Conservation (phyloP, 495 filamentous ascomycete species). For the Articulospora tetracladia region DNA sequence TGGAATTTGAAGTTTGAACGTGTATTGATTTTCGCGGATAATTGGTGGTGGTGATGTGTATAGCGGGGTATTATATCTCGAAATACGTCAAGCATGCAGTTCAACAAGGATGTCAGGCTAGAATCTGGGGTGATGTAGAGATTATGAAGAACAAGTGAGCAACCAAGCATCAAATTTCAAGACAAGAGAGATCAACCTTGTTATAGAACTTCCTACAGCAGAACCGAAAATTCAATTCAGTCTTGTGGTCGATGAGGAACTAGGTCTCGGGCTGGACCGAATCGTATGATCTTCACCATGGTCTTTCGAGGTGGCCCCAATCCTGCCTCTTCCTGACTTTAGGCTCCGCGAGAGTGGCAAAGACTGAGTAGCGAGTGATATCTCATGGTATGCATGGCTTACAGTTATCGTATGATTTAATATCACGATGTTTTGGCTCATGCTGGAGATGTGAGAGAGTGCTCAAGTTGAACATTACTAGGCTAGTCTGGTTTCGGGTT, state of each 20-base stretch:
- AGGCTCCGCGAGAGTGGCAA: constrained; percentile 1
- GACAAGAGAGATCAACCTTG: background rate
- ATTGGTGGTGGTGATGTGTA: background rate
- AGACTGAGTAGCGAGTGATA: too few relatives aligned
- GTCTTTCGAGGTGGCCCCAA: background rate
- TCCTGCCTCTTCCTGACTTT: background rate
- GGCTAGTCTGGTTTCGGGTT: too few relatives aligned
- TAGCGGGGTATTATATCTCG: background rate
- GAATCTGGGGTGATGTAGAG: constrained; percentile 3
- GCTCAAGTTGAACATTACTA: too few relatives aligned
- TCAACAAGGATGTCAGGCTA: background rate
- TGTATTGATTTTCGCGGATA: too few relatives aligned
- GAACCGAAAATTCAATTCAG: too few relatives aligned
- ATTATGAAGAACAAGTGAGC: background rate
- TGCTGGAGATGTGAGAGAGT: too few relatives aligned
- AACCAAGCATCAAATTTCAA: background rate
- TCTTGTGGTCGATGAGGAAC: background rate
- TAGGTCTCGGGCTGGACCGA: background rate
- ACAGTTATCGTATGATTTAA: too few relatives aligned
- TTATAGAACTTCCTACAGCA: background rate
- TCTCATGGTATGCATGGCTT: too few relatives aligned
- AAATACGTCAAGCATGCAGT: background rate
- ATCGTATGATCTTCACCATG: constrained; percentile 1
- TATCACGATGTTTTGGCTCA: too few relatives aligned
- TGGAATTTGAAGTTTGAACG: background rate